Evolutionary conservation across 306 rosid genomes (phyloP), one percentile per base, ranked within the genome.

Genomic region (Fagus crenata): DNA sequence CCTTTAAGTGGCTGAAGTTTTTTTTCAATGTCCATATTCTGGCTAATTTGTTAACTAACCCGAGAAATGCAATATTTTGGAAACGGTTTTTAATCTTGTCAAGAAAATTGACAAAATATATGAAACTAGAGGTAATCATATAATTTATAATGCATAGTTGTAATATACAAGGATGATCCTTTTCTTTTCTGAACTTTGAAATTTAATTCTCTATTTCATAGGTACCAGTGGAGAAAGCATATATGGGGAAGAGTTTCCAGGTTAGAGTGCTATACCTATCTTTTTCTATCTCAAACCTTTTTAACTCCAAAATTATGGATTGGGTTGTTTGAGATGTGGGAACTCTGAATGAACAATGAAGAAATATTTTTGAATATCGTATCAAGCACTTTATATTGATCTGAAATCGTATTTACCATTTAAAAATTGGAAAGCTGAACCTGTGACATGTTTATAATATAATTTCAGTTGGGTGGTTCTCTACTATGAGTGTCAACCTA

Each of bases 211-310:
- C 9, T 49, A 22, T 75, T 78, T 75, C 78, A 80, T 88, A 95
- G 98, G 99, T 73, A 88, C 97, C 61, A 90, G 89, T 78, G 99
- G 99, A 71, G 99, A 95, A 87, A 92, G 99, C 87, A 92, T 95
- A 77, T 95, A 95, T 32, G 96, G 94, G 12, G 86, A 75, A 1
- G 84, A 89, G 78, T 92, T 95, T 81, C 99, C 97, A 81, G 99
- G 99, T 95, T 72, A 87, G 84, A 70, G 58, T 75, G 49, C 49
- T 39, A 70, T 22, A 56, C 49, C 46, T 17, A 6, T 75, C 65
- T 42, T 49, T 7, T 22, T 41, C n/a, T n/a, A 28, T 28, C 72
- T 49, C 32, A 37, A 60, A 14, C 12, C 7, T 40, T 71, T 55
- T 58, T 43, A 15, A 41, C 17, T 71, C 32, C 71, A 65, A 39